phyloP scores from a whole-genome alignment of 164 flowering plant species.

The Vitis rupestris region DNA sequence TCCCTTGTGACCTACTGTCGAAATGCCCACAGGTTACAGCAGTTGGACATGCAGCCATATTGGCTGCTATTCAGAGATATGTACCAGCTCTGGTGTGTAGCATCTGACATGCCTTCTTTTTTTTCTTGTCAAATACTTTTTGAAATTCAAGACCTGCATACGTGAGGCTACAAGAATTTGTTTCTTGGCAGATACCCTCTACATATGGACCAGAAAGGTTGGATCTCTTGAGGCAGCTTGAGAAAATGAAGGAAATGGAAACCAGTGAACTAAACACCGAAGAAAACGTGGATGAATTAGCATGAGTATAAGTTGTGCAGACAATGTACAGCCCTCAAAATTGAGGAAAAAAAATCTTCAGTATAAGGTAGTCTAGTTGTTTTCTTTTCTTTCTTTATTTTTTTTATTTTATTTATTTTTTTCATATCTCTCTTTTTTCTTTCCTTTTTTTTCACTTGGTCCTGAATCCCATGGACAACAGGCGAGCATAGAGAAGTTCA shows the following conservation, averaged over 20 bases:
- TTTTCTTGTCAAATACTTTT: not conserved
- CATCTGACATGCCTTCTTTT: slow-evolving; percentile 1
- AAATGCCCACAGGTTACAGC: slow-evolving; percentile 76
- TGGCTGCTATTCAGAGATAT: slow-evolving; percentile 93
- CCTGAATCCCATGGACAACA: slow-evolving; percentile 30
- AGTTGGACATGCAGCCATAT: slow-evolving; percentile 95
- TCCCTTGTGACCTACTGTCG: not conserved
- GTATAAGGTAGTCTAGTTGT: not conserved
- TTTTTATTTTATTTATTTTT: not conserved
- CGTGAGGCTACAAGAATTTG: not conserved
- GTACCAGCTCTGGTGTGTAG: slow-evolving; percentile 65
- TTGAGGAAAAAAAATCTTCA: not conserved
- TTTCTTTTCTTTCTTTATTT: not conserved
- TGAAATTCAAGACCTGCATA: not conserved
- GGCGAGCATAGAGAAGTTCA: slow-evolving; percentile 52
- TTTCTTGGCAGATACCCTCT: slow-evolving; percentile 68
- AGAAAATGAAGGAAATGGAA: slow-evolving; percentile 85
- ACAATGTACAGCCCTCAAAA: slow-evolving; percentile 21
- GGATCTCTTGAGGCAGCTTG: slow-evolving; percentile 91
- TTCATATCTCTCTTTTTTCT: not conserved
- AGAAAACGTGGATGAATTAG: slow-evolving; percentile 42
- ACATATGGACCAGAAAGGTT: slow-evolving; percentile 87
- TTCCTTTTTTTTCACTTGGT: not conserved
- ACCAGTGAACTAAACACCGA: slow-evolving; percentile 40
- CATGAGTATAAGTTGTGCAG: slow-evolving; percentile 14